A percentile compares a stretch with the other conserved stretches of the same genome.
Conservation (phyloP, 2,329 filamentous ascomycete genomes). For the Penicillium decumbens region DNA sequence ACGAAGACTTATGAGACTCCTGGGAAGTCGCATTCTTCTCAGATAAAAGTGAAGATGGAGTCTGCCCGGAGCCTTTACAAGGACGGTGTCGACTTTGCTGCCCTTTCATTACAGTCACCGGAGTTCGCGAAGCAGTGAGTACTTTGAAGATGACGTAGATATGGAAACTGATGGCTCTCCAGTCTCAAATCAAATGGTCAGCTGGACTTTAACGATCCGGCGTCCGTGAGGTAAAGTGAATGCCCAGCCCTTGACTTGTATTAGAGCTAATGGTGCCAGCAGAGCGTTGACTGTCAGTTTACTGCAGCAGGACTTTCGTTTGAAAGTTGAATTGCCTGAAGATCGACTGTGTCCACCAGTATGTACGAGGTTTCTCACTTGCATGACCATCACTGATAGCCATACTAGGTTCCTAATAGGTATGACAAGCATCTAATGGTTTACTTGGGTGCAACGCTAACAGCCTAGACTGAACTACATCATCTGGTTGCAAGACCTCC, state of each 20-base stretch:
- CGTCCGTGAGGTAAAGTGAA: constrained; percentile 61
- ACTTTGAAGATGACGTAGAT: not conserved
- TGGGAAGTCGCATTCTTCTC: not conserved
- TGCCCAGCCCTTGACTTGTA: not conserved
- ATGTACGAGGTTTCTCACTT: constrained; percentile 16
- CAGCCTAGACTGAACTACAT: constrained; percentile 73
- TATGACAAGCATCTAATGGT: constrained; percentile 13
- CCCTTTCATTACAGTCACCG: constrained; percentile 55
- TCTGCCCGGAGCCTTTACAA: constrained; percentile 49
- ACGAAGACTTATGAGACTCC: not conserved
- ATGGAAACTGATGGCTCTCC: constrained; percentile 8
- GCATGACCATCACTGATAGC: constrained; percentile 1
- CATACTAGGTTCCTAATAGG: constrained; percentile 44
- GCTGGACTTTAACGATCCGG: constrained; percentile 75
- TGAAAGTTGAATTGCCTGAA: constrained; percentile 65
- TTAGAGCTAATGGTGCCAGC: constrained; percentile 9
- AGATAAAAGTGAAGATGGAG: constrained; percentile 24
- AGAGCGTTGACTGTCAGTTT: constrained; percentile 71
- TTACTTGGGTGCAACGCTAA: constrained; percentile 6
- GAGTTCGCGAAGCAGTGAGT: constrained; percentile 57
- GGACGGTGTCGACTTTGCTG: constrained; percentile 57
- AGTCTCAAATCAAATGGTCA: constrained; percentile 54
- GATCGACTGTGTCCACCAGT: constrained; percentile 85
- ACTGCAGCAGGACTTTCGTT: constrained; percentile 67
- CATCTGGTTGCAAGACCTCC: constrained; percentile 75